Percentiles rank a stretch among this genome's conserved stretches.
These are phyloP conservation scores for Auriscalpium orientale DNA, from an alignment of 768 basidiomycete genomes.

Conservation along the genomic window DNA sequence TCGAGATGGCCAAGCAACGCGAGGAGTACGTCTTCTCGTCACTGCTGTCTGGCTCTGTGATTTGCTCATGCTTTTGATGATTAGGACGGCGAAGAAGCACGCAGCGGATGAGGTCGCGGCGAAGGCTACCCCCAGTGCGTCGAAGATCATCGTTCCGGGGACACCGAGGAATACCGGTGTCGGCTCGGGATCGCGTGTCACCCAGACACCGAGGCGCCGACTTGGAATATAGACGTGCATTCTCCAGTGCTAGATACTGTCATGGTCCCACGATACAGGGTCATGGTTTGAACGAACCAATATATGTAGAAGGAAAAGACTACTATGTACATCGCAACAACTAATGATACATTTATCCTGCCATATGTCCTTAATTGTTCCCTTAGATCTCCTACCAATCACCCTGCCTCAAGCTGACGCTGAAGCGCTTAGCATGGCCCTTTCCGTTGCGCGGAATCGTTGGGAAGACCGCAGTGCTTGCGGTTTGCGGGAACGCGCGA, in stretches of 20 bases:
- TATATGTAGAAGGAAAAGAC: too few relatives aligned
- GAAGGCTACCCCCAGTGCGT: conserved; percentile 41
- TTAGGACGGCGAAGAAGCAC: conserved; percentile 54
- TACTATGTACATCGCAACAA: too few relatives aligned
- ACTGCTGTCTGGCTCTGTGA: background rate
- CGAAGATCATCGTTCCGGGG: conserved; percentile 69
- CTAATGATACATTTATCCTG: too few relatives aligned
- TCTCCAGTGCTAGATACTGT: background rate
- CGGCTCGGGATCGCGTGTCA: conserved; percentile 53
- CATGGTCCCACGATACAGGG: too few relatives aligned
- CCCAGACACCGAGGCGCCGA: conserved; percentile 68
- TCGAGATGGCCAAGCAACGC: conserved; percentile 79
- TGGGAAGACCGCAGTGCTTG: too few relatives aligned
- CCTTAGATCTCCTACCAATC: too few relatives aligned
- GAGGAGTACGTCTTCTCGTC: conserved; percentile 46
- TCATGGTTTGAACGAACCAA: too few relatives aligned
- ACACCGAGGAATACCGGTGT: conserved; percentile 70
- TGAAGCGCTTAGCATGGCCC: too few relatives aligned
- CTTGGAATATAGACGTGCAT: conserved; percentile 48
- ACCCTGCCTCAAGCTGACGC: too few relatives aligned
- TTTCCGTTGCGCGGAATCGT: too few relatives aligned
- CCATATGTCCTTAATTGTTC: too few relatives aligned
- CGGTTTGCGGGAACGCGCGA: too few relatives aligned
- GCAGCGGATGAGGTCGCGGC: conserved; percentile 52
- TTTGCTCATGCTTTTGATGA: background rate